phyloP scores from a whole-genome alignment of 768 basidiomycete species.

The Suillus hirtellus region DNA sequence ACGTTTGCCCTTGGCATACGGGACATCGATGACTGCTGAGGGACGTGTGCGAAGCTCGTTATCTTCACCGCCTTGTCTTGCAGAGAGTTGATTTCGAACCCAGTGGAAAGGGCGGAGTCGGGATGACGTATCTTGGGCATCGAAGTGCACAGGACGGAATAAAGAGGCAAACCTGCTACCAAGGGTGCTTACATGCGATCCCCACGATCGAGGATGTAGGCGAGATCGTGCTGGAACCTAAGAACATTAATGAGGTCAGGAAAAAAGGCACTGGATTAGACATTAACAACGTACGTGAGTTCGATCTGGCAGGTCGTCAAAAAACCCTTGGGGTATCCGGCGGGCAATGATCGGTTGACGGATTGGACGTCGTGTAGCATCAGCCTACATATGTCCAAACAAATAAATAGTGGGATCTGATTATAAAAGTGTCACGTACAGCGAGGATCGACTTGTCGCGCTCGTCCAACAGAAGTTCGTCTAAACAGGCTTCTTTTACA shows the following conservation, averaged over 20 bases:
- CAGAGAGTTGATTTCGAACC: neutral
- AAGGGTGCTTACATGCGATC: too few species aligned
- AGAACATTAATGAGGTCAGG: too few species aligned
- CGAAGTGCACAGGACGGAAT: too few species aligned
- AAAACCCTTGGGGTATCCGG: neutral
- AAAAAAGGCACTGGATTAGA: too few species aligned
- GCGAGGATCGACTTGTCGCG: neutral
- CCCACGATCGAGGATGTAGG: too few species aligned
- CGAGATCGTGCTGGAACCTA: too few species aligned
- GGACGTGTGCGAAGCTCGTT: neutral
- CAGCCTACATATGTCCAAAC: neutral
- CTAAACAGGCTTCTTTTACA: neutral
- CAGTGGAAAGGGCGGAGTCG: neutral
- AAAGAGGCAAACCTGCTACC: too few species aligned
- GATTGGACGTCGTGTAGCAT: neutral
- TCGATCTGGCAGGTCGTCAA: too few species aligned
- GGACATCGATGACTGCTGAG: neutral
- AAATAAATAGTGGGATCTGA: neutral
- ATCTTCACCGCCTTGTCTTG: neutral
- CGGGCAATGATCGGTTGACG: neutral
- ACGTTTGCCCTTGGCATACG: neutral
- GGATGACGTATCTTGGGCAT: neutral
- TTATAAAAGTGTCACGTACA: neutral
- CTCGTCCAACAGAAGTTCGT: neutral
- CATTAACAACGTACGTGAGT: too few species aligned